A percentile compares a stretch with the other conserved stretches of the same genome.
These are phyloP conservation scores for Apiotrichum akiyoshidainum DNA, from an alignment of 1,284 basidiomycete species.

Conservation along the genomic window DNA sequence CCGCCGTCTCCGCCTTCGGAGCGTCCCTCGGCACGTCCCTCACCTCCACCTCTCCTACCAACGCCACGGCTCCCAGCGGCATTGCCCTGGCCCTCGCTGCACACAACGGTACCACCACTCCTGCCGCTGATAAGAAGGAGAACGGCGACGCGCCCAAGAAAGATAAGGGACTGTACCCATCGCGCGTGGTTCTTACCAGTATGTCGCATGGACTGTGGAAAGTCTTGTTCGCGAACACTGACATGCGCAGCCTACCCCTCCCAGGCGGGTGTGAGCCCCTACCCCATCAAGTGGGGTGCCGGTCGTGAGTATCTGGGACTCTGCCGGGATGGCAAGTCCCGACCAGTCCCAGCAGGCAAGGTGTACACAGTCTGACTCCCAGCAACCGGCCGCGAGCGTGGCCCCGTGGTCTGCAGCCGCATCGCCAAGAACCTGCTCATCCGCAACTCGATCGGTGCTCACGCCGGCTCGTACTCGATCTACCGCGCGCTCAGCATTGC, in stretches of 20 bases:
- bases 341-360: not conserved
- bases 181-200: conserved; percentile 43
- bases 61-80: not conserved
- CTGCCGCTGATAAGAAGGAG: too few species aligned
- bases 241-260: conserved; percentile 61
- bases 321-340: too few species aligned
- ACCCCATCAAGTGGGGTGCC: conserved; percentile 79
- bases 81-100: conserved; percentile 21
- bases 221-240: not conserved
- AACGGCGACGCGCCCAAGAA: conserved; percentile 13
- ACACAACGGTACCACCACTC: not conserved
- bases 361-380: not conserved
- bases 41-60: not conserved
- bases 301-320: conserved; percentile 52
- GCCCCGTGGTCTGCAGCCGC: conserved; percentile 85
- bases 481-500: conserved; percentile 89
- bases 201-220: too few species aligned
- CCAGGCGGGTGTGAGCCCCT: conserved; percentile 70
- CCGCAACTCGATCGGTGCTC: conserved; percentile 90
- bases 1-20: not conserved
- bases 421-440: conserved; percentile 79
- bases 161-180: conserved; percentile 36
- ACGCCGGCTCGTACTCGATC: conserved; percentile 89
- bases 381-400: conserved; percentile 56
- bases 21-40: conserved; percentile 6